Percentiles rank a stretch among this genome's conserved stretches.
Conservation (phyloP, 2,329 filamentous ascomycete genomes). For the Blastomyces emzantsi region DNA sequence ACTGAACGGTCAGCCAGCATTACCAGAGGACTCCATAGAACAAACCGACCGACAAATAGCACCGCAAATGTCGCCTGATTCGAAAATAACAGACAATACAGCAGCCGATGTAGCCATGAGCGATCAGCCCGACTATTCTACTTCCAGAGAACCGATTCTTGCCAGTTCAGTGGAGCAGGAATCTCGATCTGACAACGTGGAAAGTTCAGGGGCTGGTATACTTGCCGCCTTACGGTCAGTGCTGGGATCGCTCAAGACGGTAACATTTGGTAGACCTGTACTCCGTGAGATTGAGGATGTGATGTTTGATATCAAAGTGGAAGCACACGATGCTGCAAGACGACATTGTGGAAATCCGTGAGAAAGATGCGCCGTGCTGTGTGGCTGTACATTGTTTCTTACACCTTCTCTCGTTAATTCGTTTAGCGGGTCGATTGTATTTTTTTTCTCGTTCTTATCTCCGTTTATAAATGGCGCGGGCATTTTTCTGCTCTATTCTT, state of each 20-base stretch:
- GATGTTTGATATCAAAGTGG: constrained; percentile 67
- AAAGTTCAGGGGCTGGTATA: constrained; percentile 40
- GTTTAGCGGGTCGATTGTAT: background rate
- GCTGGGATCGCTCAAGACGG: constrained; percentile 50
- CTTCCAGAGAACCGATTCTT: background rate
- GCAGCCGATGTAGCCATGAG: constrained; percentile 1
- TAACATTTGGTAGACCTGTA: constrained; percentile 54
- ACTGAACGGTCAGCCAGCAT: constrained; percentile 20
- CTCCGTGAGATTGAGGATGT: constrained; percentile 66
- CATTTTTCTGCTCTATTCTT: background rate
- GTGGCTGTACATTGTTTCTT: background rate
- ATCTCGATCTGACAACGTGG: background rate
- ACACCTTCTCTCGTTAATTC: background rate
- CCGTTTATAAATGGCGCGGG: background rate
- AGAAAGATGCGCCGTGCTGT: background rate
- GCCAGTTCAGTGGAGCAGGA: background rate
- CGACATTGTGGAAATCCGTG: constrained; percentile 29
- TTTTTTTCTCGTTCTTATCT: too few species aligned
- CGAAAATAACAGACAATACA: background rate
- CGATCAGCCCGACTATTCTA: background rate
- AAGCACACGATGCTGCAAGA: constrained; percentile 61
- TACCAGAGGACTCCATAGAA: constrained; percentile 5
- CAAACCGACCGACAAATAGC: background rate
- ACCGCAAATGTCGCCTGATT: constrained; percentile 1
- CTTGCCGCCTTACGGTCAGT: constrained; percentile 47